Evolutionary conservation across 1,284 basidiomycete species (phyloP), one percentile per base, ranked within the genome.

Genomic region (Sanghuangporus baumii): DNA sequence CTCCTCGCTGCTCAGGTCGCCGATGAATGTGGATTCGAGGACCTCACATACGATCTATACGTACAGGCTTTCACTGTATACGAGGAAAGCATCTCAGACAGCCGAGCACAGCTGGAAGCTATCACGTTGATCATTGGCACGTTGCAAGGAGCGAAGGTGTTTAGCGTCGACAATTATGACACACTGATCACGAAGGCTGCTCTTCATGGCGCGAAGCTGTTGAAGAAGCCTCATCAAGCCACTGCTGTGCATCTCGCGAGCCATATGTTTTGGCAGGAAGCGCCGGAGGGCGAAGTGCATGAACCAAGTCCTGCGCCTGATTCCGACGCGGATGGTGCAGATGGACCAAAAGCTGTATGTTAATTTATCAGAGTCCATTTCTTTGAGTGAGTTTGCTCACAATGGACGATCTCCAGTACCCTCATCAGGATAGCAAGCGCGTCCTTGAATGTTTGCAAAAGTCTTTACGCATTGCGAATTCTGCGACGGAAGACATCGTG

Each of bases 141-240:
- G 5, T 77, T 97, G 43, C 92, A 94, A 67, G 86, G 86, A 23
- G 88, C 91, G 31, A 80, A 87, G 64, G 93, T 95, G 26, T 97
- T 97, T 72, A 88, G 88, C 36, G 83, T 84, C 55, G 95, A 97
- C 69, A 96, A 96, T 71, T 97, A 96, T 72, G 95, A 97, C 71
- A 97, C 94, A 3, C 76, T 98, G 66, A 94, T 97, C 70, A 96
- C 95, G 40, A 98, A 98, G 76, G 95, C 94, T 23, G 94, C 95
- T 8, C 77, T 97, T 68, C 95, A 98, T 73, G 94, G 93, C 5
- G 92, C 94, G 52, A 95, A 96, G 75, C 74, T 97, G 67, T 74
- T 98, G 72, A 98, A 98, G 83, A 97, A 98, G 80, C 92, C 93
- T 31, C 95, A 97, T 74, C 95, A 98, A 75, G 91, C 94, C 14